Evolutionary conservation across 257 asterid species (phyloP), one percentile per base, ranked within the genome.

Genomic region (Solanum gandarillasii): DNA sequence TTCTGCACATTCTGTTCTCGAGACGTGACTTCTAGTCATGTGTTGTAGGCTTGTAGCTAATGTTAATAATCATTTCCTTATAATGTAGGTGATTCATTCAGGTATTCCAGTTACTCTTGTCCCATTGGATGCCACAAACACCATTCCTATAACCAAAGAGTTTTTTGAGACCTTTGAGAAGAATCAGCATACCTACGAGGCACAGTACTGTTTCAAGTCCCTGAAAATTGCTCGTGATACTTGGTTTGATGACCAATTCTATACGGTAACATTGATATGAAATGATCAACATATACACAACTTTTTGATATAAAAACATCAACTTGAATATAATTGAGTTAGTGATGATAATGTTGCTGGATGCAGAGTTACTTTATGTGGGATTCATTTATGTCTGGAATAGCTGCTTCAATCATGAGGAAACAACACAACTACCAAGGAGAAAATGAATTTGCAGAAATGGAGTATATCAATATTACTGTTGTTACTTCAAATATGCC

Each of bases 101-200:
- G 98, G 98, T 20, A 93, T 95, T 81, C 98, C 98, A 1, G 76
- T 94, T 46, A 96, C 98, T 88, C 92, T 96, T 29, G 96, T 96
- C 88, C 98, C 99, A 48, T 90, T 96, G 83, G 99, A 96, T 92
- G 98, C 99, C 79, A 94, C 98, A 34, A 93, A 96, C 93, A 95
- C 98, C 38, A 95, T 96, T 35, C 98, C 97, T 0, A 93, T 96
- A 81, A 88, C 96, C 11, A 8, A 74, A 5, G 84, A 90, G 5
- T 94, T 95, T 86, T 94, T 92, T 48, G 87, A 90, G 70, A 90
- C 88, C 16, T 93, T 94, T 85, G 96, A 95, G 90, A 90, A 92
- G 93, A 94, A 94, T 87, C 99, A 94, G 89, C 91, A 71, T 4
- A 96, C 98, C 70, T 92, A 87, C 12, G 98, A 96, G 93, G 96